These are phyloP conservation scores for Rhizophlyctis rosea DNA, from an alignment of 192 early-diverging fungal genomes.

Conservation along the genomic window DNA sequence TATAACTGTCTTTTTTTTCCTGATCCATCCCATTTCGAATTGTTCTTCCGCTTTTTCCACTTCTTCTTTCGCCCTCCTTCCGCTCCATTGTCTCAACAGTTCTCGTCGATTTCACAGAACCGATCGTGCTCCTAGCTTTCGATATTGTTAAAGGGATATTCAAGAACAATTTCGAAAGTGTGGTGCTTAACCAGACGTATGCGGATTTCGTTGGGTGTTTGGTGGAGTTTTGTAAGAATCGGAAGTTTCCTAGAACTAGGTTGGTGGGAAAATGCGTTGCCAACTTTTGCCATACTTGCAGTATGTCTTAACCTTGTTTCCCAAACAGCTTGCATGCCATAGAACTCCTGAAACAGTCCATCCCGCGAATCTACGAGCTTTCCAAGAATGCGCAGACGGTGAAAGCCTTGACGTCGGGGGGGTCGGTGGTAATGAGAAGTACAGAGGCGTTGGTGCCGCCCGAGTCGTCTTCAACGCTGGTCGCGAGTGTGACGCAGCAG, in stretches of 20 bases:
- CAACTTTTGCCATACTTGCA: conserved; percentile 1
- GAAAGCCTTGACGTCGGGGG: conserved; percentile 25
- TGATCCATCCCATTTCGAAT: conserved; percentile 58
- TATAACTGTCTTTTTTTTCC: conserved; percentile 45
- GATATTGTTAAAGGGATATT: conserved; percentile 65
- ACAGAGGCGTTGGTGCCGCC: conserved; percentile 27
- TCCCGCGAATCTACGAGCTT: conserved; percentile 43
- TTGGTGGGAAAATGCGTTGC: conserved; percentile 12
- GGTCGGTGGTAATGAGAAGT: not conserved
- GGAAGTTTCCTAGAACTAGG: conserved; percentile 65
- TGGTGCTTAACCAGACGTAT: conserved; percentile 54
- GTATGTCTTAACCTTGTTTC: conserved; percentile 1
- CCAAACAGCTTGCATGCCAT: conserved; percentile 59
- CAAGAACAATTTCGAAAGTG: conserved; percentile 62
- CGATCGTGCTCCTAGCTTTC: conserved; percentile 67
- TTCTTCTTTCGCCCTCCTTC: too few species aligned
- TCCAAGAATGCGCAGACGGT: conserved; percentile 31
- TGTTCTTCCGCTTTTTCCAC: too few species aligned
- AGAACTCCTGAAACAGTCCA: conserved; percentile 46
- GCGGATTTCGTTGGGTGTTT: conserved; percentile 49
- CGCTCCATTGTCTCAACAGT: too few species aligned
- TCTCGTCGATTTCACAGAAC: conserved; percentile 50
- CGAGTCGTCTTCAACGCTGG: conserved; percentile 8
- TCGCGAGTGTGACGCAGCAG: not conserved
- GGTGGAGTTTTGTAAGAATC: conserved; percentile 66